phyloP scores from a whole-genome alignment of 2,329 filamentous ascomycete genomes.

The Nigrospora sphaerica region DNA sequence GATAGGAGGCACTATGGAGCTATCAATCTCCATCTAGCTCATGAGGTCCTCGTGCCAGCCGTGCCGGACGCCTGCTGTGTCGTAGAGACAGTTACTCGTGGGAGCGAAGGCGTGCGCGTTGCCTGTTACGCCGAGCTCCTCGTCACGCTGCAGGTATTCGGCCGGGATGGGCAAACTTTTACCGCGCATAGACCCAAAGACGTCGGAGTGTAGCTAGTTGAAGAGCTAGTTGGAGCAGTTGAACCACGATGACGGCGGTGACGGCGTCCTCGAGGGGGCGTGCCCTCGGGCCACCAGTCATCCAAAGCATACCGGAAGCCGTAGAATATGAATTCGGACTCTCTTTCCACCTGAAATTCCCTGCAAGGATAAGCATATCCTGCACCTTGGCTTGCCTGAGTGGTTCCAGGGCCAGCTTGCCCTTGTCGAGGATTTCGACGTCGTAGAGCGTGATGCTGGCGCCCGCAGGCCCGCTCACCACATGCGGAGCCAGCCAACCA shows the following conservation, averaged over 20 bases:
- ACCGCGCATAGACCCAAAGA: conserved; percentile 46
- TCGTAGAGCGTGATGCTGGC: conserved; percentile 39
- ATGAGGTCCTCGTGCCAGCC: conserved; percentile 27
- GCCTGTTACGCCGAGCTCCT: conserved; percentile 39
- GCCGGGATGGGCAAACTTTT: conserved; percentile 50
- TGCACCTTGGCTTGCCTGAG: not conserved
- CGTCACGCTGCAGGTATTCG: conserved; percentile 36
- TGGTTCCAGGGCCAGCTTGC: conserved; percentile 24
- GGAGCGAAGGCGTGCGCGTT: conserved; percentile 34
- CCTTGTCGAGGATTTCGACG: conserved; percentile 44
- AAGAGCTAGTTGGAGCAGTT: conserved; percentile 39
- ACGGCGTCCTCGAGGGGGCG: conserved; percentile 3
- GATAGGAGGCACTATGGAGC: too few relatives aligned
- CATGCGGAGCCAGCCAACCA: conserved; percentile 34
- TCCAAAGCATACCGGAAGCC: conserved; percentile 39
- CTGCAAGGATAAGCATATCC: not conserved
- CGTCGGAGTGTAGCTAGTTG: conserved; percentile 48
- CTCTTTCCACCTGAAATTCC: too few relatives aligned
- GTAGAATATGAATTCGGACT: conserved; percentile 36
- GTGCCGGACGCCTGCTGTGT: conserved; percentile 28
- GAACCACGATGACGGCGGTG: conserved; percentile 26
- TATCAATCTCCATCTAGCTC: too few relatives aligned
- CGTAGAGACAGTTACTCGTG: conserved; percentile 33
- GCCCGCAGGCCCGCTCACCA: conserved; percentile 20
- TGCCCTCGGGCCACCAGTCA: conserved; percentile 23